These are phyloP conservation scores for Spathaspora jeffriesii DNA, from an alignment of 1,139 yeast species.

Conservation along the genomic window DNA sequence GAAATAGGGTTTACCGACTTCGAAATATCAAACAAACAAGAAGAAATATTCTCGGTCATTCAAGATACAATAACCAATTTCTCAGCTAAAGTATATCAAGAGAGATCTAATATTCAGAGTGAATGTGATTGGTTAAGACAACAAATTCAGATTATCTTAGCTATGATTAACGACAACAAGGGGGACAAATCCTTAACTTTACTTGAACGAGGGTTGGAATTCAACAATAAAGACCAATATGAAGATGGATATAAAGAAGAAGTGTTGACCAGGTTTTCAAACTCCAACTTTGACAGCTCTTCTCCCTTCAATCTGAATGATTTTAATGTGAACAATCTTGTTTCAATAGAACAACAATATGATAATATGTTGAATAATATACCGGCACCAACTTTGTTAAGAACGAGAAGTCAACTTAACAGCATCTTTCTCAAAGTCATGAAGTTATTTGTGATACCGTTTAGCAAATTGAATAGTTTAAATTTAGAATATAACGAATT, in stretches of 20 bases:
- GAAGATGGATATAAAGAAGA: slow-evolving; percentile 36
- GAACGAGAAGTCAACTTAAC: slow-evolving; percentile 33
- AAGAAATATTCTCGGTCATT: slow-evolving; percentile 41
- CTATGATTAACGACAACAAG: slow-evolving; percentile 38
- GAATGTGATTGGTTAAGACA: slow-evolving; percentile 53
- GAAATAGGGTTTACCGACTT: slow-evolving; percentile 39
- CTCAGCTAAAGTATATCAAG: slow-evolving; percentile 33
- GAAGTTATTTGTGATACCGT: slow-evolving; percentile 30
- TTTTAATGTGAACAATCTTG: neutral
- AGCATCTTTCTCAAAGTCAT: slow-evolving; percentile 35
- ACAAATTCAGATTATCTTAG: slow-evolving; percentile 40
- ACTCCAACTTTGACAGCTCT: slow-evolving; percentile 8
- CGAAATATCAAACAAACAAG: slow-evolving; percentile 35
- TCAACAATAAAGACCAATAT: slow-evolving; percentile 25
- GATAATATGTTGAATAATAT: slow-evolving; percentile 25
- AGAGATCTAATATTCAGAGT: slow-evolving; percentile 37
- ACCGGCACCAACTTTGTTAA: slow-evolving; percentile 33
- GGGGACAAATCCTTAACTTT: slow-evolving; percentile 28
- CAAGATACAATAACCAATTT: slow-evolving; percentile 40
- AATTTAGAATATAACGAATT: slow-evolving; percentile 27
- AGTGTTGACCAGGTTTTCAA: slow-evolving; percentile 20
- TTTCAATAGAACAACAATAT: slow-evolving; percentile 25
- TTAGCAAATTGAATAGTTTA: slow-evolving; percentile 30
- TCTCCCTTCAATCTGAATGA: slow-evolving; percentile 13
- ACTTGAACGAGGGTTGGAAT: slow-evolving; percentile 34